Evolutionary conservation across 2,329 filamentous ascomycete genomes (phyloP).

Genomic region (Aspergillus persii): DNA sequence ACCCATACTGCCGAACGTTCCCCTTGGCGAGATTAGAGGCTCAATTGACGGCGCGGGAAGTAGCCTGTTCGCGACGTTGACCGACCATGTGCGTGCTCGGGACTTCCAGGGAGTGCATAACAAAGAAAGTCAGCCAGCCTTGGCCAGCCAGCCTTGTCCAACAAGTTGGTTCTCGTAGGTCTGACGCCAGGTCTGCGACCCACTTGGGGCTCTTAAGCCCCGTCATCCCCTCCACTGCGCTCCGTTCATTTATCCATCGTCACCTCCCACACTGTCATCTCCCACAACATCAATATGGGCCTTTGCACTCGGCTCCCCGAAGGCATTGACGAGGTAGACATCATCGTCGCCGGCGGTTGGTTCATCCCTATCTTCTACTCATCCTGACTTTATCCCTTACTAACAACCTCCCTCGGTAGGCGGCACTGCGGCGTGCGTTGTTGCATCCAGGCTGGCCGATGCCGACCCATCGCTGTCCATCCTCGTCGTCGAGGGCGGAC

Average conservation of each 20-base stretch:
- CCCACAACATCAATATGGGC: neutral
- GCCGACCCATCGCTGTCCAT: neutral
- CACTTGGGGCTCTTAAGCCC: neutral
- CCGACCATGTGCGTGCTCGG: neutral
- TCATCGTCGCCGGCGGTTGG: neutral
- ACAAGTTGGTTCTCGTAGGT: neutral
- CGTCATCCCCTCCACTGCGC: neutral
- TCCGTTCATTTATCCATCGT: neutral
- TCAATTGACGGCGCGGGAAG: neutral
- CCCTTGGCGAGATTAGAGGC: neutral
- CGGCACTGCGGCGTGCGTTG: neutral
- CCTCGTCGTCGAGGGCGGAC: neutral
- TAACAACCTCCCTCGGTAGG: neutral
- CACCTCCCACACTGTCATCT: neutral
- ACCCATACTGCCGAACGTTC: neutral
- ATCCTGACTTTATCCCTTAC: neutral
- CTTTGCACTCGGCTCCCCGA: neutral
- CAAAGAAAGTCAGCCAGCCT: neutral
- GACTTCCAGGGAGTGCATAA: neutral
- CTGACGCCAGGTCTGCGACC: neutral
- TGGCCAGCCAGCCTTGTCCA: neutral
- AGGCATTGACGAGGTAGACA: slow-evolving; percentile 1
- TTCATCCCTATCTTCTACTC: neutral
- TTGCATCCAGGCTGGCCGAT: neutral
- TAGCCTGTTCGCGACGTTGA: neutral